A percentile compares a stretch with the other conserved stretches of the same genome.
Evolutionary conservation across 2,329 filamentous ascomycete genomes (phyloP).

Genomic region (Aspergillus sp.): DNA sequence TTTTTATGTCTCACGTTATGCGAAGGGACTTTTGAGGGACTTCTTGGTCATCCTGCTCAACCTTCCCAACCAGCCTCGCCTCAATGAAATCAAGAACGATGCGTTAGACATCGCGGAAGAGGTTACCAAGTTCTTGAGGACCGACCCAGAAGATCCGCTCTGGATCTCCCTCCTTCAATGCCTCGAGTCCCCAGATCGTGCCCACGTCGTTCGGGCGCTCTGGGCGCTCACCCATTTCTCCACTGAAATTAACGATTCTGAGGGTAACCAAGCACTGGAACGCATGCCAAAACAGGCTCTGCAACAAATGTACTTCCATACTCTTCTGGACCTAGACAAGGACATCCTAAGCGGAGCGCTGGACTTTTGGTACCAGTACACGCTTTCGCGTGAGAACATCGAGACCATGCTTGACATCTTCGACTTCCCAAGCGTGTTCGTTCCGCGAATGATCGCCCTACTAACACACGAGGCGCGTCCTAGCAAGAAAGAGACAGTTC

Average conservation of each 20-base stretch:
- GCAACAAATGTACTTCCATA: conserved; percentile 49
- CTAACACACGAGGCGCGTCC: conserved; percentile 73
- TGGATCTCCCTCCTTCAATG: conserved; percentile 68
- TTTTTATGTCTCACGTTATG: conserved; percentile 72
- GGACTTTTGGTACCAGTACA: conserved; percentile 96
- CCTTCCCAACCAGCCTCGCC: conserved; percentile 68
- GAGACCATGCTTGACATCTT: conserved; percentile 53
- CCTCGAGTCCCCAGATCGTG: conserved; percentile 72
- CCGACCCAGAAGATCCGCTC: conserved; percentile 73
- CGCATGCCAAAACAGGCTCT: conserved; percentile 68
- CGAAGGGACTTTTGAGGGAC: conserved; percentile 67
- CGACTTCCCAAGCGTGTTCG: conserved; percentile 53
- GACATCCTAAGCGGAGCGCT: conserved; percentile 85
- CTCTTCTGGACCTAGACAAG: conserved; percentile 66
- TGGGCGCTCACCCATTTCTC: conserved; percentile 83
- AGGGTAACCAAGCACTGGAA: conserved; percentile 62
- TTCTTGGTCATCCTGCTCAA: conserved; percentile 79
- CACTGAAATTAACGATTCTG: conserved; percentile 79
- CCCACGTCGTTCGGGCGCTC: conserved; percentile 76
- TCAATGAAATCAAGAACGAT: conserved; percentile 86
- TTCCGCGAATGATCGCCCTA: conserved; percentile 77
- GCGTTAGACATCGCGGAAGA: conserved; percentile 90
- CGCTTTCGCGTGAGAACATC: conserved; percentile 80
- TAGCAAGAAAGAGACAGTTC: conserved; percentile 60
- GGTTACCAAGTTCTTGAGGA: conserved; percentile 75